phyloP scores from a whole-genome alignment of 1,284 basidiomycete genomes.

The Moniliophthora roreri region DNA sequence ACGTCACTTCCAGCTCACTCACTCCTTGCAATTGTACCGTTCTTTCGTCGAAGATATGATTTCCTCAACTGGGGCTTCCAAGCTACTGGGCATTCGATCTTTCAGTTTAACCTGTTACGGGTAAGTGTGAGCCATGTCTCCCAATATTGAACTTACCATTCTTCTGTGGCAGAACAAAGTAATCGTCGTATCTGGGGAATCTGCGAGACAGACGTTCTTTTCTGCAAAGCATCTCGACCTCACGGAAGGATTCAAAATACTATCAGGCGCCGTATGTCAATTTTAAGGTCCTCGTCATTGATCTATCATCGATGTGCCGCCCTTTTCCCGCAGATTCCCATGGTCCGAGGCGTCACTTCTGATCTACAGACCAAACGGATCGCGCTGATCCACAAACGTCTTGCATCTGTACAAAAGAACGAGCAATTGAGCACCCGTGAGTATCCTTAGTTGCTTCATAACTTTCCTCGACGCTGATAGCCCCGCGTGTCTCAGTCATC shows the following conservation, averaged over 20 bases:
- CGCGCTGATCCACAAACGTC: conserved; percentile 66
- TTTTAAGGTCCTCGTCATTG: conserved; percentile 10
- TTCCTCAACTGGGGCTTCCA: conserved; percentile 70
- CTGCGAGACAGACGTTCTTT: conserved; percentile 67
- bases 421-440: conserved; percentile 56
- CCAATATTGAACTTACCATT: conserved; percentile 15
- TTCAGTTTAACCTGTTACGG: conserved; percentile 64
- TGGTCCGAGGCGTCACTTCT: conserved; percentile 71
- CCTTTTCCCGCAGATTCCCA: conserved; percentile 52
- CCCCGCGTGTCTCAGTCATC: conserved; percentile 44
- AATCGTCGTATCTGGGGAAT: conserved; percentile 70
- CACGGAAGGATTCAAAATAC: conserved; percentile 72
- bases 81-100: conserved; percentile 59
- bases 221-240: conserved; percentile 66
- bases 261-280: conserved; percentile 67
- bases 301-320: conserved; percentile 7
- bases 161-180: conserved; percentile 53
- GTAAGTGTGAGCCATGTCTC: conserved; percentile 36
- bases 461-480: conserved; percentile 17
- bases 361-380: conserved; percentile 60
- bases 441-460: conserved; percentile 25
- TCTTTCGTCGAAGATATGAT: conserved; percentile 67
- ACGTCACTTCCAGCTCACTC: conserved; percentile 54
- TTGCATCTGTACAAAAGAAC: conserved; percentile 58
- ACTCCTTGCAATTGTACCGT: conserved; percentile 57